Base-by-base conservation (phyloP, 192 early-diverging fungal species). In the Backusella tuberculispora region DNA sequence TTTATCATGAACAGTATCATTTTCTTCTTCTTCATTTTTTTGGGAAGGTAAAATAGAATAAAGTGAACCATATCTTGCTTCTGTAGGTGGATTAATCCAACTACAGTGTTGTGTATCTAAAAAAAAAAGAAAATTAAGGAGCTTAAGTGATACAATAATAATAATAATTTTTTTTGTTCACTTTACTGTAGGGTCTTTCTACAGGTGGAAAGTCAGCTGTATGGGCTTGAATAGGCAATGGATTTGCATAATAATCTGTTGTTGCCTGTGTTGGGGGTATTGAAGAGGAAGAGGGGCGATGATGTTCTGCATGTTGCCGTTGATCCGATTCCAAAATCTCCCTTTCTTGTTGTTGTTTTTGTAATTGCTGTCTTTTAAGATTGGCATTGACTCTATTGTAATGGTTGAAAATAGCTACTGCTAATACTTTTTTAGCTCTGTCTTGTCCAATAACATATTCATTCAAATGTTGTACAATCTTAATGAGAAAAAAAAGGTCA, bases 361-460 rank as follows among this genome's bases (percentile, higher is more conserved):
- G 85, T 10, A 76, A 76, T 47, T 86, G 83, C 40, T 79, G 75
- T 72, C 83, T 80, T 15, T 86, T 80, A 38, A 91, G 63, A 76
- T 96, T 96, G 24, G 90, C 88, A 5, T 86, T 83, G 9, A 95
- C 86, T 7, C 95, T 86, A 21, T 84, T 88, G 80, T 96, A 95
- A 77, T 96, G 95, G 77, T 94, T 95, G 78, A 92, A 93, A 7
- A 96, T 90, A 12, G 95, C 93, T 3, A 95, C 94, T 1, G 95
- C 85, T 46, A 96, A 76, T 12, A 89, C 91, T 81, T 91, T 91
- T 78, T 96, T 96, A 21, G 94, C 88, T 24, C 88, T 84, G 43
- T 92, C 92, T 80, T 96, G 95, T 15, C 94, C 94, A 73, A 96
- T 94, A 7, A 96, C 90, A 78, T 94, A 93, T 50, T 95, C 92